Base-by-base conservation (phyloP, 106 monocot species). In the Hemerocallis citrina region DNA sequence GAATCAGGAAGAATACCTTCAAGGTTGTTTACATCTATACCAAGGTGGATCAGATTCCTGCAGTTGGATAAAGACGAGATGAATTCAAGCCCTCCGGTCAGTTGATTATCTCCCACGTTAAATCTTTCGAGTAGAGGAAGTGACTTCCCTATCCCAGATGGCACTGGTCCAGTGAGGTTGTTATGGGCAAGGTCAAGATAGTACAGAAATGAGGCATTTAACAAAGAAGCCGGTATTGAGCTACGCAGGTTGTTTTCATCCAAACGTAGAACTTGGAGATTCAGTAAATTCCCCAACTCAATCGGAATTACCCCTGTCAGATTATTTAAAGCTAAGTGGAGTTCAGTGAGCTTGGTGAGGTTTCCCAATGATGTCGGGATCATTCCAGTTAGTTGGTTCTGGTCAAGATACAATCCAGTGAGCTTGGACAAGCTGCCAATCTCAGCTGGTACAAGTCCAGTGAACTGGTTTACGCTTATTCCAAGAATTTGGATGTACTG, bases 301-400 rank as follows among this genome's bases (percentile, higher is more conserved):
- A 43, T 57, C 19, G 68, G 68, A 32, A 68, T 57, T 21, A 57
- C 22, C 13, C 68, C 68, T 28, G 31, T 37, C 9, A 68, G 33
- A 22, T 45, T 31, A 45, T 68, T 68, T 8, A 31, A 20, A 6
- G 41, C 32, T 9, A 68, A 45, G 14, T 68, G 32, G n/a, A 68
- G 44, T 14, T 19, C 44, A 21, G 32, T 22, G 27, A 57, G 33
- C 10, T 45, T 43, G 22, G 68, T 68, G 21, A 68, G 68, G 24
- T 57, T 68, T 40, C 68, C 42, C 15, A 57, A 25, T 36, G 43
- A 21, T 27, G 24, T 22, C 1, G 68, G 68, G 16, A 68, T 58
- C 13, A 7, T 41, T 14, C 66, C 66, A 24, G 54, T 49, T 12
- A 66, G 30, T 15, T 30, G 6, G 27, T 77, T 77, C 0, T 11